Percentiles rank a stretch among this genome's conserved stretches.
Conservation (phyloP, 495 filamentous ascomycete genomes). For the Bombardia bombarda region DNA sequence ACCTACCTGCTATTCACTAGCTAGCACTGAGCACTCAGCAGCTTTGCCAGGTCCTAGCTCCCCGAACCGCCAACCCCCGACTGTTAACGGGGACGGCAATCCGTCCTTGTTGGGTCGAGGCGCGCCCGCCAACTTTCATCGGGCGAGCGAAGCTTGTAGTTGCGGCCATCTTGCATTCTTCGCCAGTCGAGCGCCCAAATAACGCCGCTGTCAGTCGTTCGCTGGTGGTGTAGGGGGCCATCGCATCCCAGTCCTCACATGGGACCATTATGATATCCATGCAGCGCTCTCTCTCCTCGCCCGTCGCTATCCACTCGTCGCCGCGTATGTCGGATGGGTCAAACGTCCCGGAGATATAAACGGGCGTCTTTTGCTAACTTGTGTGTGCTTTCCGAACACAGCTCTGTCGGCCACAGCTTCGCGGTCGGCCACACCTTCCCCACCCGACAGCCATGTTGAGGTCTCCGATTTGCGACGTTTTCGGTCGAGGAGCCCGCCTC, state of each 20-base stretch:
- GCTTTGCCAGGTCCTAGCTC: too few relatives aligned
- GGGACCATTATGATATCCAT: conserved; percentile 48
- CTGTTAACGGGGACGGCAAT: too few relatives aligned
- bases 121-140: too few relatives aligned
- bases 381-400: conserved; percentile 8
- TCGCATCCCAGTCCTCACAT: conserved; percentile 22
- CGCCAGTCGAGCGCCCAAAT: conserved; percentile 4
- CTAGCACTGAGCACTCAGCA: too few relatives aligned
- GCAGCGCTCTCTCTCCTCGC: conserved; percentile 46
- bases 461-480: conserved; percentile 29
- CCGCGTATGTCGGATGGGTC: conserved; percentile 36
- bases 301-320: conserved; percentile 42
- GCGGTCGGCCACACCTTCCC: conserved; percentile 35
- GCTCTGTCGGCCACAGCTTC: conserved; percentile 26
- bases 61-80: too few relatives aligned
- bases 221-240: conserved; percentile 21
- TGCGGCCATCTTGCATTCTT: too few relatives aligned
- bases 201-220: conserved; percentile 8
- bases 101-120: too few relatives aligned
- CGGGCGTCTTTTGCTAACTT: conserved; percentile 28
- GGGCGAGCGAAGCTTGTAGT: too few relatives aligned
- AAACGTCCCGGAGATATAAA: conserved; percentile 1
- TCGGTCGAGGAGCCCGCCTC: conserved; percentile 36
- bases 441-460: conserved; percentile 35
- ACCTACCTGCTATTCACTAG: too few relatives aligned